Base-by-base conservation (phyloP, 1,284 basidiomycete species). In the Porodaedalea pini region DNA sequence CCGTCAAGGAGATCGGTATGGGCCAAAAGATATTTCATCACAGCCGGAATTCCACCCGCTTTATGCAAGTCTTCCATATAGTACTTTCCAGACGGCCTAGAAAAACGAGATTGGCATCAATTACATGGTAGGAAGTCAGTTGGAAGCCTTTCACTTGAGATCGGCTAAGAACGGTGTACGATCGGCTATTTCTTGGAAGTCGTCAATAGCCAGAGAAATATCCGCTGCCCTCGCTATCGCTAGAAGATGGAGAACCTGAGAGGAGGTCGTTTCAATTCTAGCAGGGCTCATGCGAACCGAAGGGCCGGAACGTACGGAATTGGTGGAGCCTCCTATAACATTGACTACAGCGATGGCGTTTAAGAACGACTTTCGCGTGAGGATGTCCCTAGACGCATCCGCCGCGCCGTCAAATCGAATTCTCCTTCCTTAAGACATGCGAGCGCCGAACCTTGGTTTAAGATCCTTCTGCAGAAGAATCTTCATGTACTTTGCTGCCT, bases 51-150 rank as follows among this genome's bases (percentile, higher is more conserved):
- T 59, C 94, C 94, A 37, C 94, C 94, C 63, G 94, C 86, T 63
- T 81, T 84, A 78, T 98, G 92, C 32, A 99, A 79, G 69, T 98
- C 94, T 75, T 98, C 93, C 94, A 98, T 98, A 67, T 92, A 88
- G 73, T 95, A 98, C 75, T 89, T 89, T 25, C 94, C 94, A 27
- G 90, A 93, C 5, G 95, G 95, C 71, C 87, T 88, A 27, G 8
- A 53, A 56, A 2, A 47, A 56, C 21, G 39, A 39, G 51, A 41
- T 31, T 44, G n/a, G 17, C 2, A 29, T 29, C 15, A 31, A 15
- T 29, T 8, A 44, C 21, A 19, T 3, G 10, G 21, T 11, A 11
- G 44, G 3, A 44, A 0, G 39, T 23, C 25, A 15, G 39, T 10
- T 36, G 55, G n/a, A 49, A 48, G 37, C 25, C 27, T 45, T 71